Percentiles rank a stretch among this genome's conserved stretches.
phyloP scores from a whole-genome alignment of 192 early-diverging fungal genomes.

The Coemansia sp. region DNA sequence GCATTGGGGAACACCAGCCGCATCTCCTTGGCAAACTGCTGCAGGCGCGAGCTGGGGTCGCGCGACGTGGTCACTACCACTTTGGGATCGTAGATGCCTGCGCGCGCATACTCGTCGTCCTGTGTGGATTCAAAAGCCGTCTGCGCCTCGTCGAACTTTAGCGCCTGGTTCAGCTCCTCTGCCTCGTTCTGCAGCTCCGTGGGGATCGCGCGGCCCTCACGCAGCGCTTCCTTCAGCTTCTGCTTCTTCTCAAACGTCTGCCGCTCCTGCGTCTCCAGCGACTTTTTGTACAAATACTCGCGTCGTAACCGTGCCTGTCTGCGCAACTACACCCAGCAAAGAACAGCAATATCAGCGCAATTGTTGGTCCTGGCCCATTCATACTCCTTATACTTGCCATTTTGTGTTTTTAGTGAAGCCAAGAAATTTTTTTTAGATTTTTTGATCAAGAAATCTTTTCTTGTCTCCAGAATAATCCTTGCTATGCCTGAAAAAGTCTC shows the following conservation, averaged over 20 bases:
- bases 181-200: constrained; percentile 82
- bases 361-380: no score
- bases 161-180: constrained; percentile 67
- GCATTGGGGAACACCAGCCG: constrained; percentile 92
- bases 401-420: no score
- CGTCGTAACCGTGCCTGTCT: constrained; percentile 83
- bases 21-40: constrained; percentile 98
- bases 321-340: constrained; percentile 49
- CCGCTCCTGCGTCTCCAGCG: constrained; percentile 88
- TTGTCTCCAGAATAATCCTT: neutral
- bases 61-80: constrained; percentile 95
- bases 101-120: constrained; percentile 96
- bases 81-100: constrained; percentile 92
- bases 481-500: constrained; percentile 35
- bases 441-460: neutral
- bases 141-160: constrained; percentile 89
- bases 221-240: constrained; percentile 85
- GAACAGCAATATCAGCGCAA: no score
- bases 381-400: no score
- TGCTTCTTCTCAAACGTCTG: constrained; percentile 93
- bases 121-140: constrained; percentile 69
- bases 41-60: constrained; percentile 87
- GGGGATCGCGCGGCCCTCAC: constrained; percentile 85
- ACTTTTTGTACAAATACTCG: constrained; percentile 97
- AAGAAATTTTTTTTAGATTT: no score